These are phyloP conservation scores for Suillus luteus DNA, from an alignment of 768 basidiomycete genomes.

Conservation along the genomic window DNA sequence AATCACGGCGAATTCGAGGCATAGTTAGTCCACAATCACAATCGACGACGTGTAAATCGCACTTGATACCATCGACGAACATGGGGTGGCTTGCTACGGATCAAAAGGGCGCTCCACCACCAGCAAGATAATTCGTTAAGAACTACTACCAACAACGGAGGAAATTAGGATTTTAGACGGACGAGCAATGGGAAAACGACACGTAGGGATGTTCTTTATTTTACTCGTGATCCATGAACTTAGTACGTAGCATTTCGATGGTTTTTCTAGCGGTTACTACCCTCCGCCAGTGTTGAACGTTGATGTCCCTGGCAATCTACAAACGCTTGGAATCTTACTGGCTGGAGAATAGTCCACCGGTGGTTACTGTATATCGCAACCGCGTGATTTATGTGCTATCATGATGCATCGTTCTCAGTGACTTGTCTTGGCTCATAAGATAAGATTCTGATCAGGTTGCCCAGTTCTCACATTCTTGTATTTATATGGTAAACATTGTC, in stretches of 20 bases:
- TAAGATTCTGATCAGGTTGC: no score
- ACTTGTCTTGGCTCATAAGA: no score
- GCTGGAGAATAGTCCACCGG: no score
- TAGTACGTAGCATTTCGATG: background rate
- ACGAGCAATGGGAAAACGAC: background rate
- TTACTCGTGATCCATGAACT: background rate
- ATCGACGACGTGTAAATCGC: background rate
- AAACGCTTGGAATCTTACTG: no score
- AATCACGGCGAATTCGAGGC: background rate
- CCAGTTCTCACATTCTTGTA: no score
- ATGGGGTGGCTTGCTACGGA: background rate
- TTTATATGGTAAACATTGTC: background rate
- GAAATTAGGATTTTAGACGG: no score
- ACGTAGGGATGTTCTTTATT: background rate
- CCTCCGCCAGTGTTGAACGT: background rate
- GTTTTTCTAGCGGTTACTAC: background rate
- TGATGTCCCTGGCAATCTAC: background rate
- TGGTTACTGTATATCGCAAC: no score
- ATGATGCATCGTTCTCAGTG: no score
- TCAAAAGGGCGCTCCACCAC: no score
- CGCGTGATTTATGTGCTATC: no score
- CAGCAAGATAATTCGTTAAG: background rate
- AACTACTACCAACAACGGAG: no score
- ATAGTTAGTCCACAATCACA: background rate
- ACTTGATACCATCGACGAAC: background rate